Evolutionary conservation across 2,329 filamentous ascomycete genomes (phyloP), one percentile per base, ranked within the genome.

Genomic region (Cladosporium phlei): DNA sequence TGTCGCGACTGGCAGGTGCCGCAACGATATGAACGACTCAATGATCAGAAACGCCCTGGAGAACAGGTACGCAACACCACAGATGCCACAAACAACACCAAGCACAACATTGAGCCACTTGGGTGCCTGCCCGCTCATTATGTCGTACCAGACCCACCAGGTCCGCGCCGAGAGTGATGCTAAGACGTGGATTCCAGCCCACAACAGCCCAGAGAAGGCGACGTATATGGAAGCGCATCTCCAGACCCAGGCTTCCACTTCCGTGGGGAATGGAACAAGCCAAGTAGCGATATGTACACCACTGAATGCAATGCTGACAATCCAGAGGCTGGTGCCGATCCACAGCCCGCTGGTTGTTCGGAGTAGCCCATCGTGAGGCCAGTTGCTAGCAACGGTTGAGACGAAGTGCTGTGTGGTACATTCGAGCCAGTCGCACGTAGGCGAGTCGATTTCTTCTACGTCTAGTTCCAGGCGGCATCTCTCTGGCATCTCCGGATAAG

Each of bases 221-320:
- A 60, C 59, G 5, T 56, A 55, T 4, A 59, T 32, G 3, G 60
- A 51, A 27, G 57, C 56, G 4, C 47, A 33, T 10, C 59, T 57
- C 62, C 62, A 64, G 10, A 64, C 42, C 38, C 50, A 52, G 3
- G 49, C 48, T 49, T 64, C 61, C 0, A 46, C 38, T 2, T 27
- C 14, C 0, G 57, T 55, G 10, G 62, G 59, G 19, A 63, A 64
- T 34, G 44, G 53, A 19, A 57, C 55, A 43, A 60, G 54, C 61
- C 60, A 64, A 2, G 60, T 61, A 3, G 59, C 51, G 5, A 60
- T 50, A 44, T 64, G 62, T 5, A 64, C 48, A 10, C 50, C 60
- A 14, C 59, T 57, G 43, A 60, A 64, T 8, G 51, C 55, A 22
- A 59, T 50, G 19, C 49, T 57, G 10, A 58, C 56, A 16, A 61